Conservation (phyloP, 768 basidiomycete genomes). For the Hygrophorus russula region DNA sequence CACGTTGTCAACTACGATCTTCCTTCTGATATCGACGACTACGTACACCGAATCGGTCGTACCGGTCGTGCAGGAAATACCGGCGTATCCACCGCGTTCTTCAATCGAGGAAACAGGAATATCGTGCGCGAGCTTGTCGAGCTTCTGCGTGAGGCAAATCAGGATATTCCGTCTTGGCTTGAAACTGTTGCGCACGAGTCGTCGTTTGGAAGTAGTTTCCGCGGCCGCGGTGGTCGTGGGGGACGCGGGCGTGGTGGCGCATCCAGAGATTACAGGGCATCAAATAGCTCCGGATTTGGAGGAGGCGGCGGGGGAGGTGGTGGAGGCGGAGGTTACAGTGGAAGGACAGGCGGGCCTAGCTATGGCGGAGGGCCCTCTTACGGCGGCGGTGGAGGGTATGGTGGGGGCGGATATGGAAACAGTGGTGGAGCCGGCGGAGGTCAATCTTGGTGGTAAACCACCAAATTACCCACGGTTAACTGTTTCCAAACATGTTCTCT, state of each 20-base stretch:
- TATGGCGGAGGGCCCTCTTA: slow-evolving; percentile 19
- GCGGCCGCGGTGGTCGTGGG: slow-evolving; percentile 37
- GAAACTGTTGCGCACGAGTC: slow-evolving; percentile 78
- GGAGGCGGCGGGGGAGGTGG: slow-evolving; percentile 22
- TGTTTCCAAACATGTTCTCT: not conserved
- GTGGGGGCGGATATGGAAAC: too few relatives aligned
- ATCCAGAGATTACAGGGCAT: slow-evolving; percentile 35
- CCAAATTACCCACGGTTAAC: slow-evolving; percentile 8
- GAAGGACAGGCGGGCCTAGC: slow-evolving; percentile 16
- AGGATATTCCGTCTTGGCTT: slow-evolving; percentile 88
- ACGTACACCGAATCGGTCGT: slow-evolving; percentile 96
- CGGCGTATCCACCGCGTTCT: slow-evolving; percentile 92
- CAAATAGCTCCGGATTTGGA: slow-evolving; percentile 14
- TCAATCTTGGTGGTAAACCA: slow-evolving; percentile 30
- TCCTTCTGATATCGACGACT: slow-evolving; percentile 97
- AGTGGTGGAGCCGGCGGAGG: slow-evolving; percentile 18
- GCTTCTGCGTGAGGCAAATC: slow-evolving; percentile 90
- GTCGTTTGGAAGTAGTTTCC: slow-evolving; percentile 52
- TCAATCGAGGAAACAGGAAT: slow-evolving; percentile 86
- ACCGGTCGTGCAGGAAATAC: slow-evolving; percentile 98
- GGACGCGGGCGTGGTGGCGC: slow-evolving; percentile 47
- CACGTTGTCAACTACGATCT: slow-evolving; percentile 99
- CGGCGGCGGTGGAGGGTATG: slow-evolving; percentile 15
- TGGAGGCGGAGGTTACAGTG: slow-evolving; percentile 15
- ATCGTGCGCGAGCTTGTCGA: slow-evolving; percentile 90